A percentile compares a stretch with the other conserved stretches of the same genome.
Conservation (phyloP, 2,329 filamentous ascomycete species). For the Fusarium torulosum region DNA sequence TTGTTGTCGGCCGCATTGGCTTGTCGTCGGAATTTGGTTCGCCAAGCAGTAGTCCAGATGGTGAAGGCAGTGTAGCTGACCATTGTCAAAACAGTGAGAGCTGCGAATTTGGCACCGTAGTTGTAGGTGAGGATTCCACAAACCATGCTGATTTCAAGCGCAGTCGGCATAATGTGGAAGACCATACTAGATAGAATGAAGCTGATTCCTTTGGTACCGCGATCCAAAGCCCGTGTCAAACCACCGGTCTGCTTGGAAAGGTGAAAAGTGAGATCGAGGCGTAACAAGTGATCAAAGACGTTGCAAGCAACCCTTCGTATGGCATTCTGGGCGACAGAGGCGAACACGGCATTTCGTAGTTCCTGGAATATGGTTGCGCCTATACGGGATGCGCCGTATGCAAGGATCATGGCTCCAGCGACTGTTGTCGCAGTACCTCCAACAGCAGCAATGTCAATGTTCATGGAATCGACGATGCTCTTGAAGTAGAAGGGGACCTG, state of each 20-base stretch:
- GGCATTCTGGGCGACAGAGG: constrained; percentile 95
- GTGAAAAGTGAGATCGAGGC: constrained; percentile 93
- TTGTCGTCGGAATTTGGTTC: constrained; percentile 94
- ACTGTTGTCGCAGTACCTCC: constrained; percentile 92
- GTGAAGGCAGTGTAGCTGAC: constrained; percentile 95
- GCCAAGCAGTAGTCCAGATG: constrained; percentile 95
- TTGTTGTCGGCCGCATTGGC: constrained; percentile 97
- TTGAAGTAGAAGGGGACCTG: constrained; percentile 99
- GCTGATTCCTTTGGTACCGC: constrained; percentile 98
- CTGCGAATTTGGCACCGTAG: constrained; percentile 91
- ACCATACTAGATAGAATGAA: constrained; percentile 98
- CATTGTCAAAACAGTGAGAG: constrained; percentile 93
- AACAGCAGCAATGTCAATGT: constrained; percentile 86
- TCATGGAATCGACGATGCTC: constrained; percentile 97
- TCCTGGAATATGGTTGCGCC: constrained; percentile 93
- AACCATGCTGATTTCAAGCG: constrained; percentile 93
- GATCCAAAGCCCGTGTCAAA: constrained; percentile 91
- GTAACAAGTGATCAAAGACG: constrained; percentile 91
- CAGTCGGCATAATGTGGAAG: constrained; percentile 94
- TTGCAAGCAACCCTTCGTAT: constrained; percentile 91
- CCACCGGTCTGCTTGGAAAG: constrained; percentile 94
- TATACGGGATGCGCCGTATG: constrained; percentile 90
- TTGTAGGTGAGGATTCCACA: constrained; percentile 97
- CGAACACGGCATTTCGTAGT: constrained; percentile 94
- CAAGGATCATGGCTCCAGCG: constrained; percentile 92